Conservation (phyloP, 208 protist species). For the Vickermania ingenoplastis region DNA sequence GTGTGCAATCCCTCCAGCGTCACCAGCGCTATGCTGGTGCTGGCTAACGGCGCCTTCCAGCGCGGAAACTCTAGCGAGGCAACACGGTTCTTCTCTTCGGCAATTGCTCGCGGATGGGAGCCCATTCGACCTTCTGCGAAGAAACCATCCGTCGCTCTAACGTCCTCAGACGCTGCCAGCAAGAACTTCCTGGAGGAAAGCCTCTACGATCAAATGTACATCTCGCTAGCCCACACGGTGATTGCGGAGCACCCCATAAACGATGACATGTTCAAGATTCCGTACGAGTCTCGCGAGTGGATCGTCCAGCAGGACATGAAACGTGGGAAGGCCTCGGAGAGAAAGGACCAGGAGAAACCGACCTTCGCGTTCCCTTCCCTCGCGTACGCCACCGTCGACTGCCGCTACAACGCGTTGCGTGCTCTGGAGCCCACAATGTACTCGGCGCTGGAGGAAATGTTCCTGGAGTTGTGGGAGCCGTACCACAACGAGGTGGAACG, state of each 20-base stretch:
- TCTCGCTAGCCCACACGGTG: constrained; percentile 56
- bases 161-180: not conserved
- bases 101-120: constrained; percentile 64
- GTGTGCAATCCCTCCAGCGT: constrained; percentile 36
- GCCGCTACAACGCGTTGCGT: constrained; percentile 48
- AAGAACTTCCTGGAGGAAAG: constrained; percentile 14
- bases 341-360: constrained; percentile 51
- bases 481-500: constrained; percentile 73
- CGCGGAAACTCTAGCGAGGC: constrained; percentile 38
- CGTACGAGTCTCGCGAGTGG: constrained; percentile 62
- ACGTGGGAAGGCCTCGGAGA: constrained; percentile 16
- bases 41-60: constrained; percentile 70
- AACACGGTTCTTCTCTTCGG: constrained; percentile 54
- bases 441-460: constrained; percentile 51
- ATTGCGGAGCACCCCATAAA: constrained; percentile 29
- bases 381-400: constrained; percentile 60
- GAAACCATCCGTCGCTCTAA: not conserved
- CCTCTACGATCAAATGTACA: constrained; percentile 61
- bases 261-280: constrained; percentile 74
- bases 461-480: constrained; percentile 73
- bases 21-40: constrained; percentile 67
- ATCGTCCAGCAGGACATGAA: constrained; percentile 13
- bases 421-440: constrained; percentile 77
- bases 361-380: constrained; percentile 42
- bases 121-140: constrained; percentile 18